Base-by-base conservation (phyloP, 768 basidiomycete species). In the Termitomyces sp. region DNA sequence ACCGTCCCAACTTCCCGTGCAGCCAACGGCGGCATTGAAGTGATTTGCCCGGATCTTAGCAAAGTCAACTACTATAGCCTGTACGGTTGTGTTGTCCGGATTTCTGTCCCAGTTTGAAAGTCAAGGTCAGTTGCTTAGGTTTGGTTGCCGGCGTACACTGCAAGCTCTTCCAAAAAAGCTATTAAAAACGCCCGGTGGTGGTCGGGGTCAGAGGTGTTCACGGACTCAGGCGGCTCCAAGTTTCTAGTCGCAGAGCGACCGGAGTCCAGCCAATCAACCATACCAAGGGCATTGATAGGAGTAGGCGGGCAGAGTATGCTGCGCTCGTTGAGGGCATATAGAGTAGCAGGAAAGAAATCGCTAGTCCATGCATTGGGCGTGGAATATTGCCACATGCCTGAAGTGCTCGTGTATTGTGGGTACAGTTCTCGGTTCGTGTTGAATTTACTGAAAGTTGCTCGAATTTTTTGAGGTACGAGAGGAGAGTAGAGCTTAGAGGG, bases 141-240 rank as follows among this genome's bases (percentile, higher is more conserved):
- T 18, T 36, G n/a, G 26, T 10, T 42, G n/a, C 9, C 1, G 13
- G 77, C 84, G 48, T 63, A 88, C 87, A 88, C 62, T 10, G 65
- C 61, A 16, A 88, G 69, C 64, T 90, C 88, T 50, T 84, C 78
- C 46, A 82, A 73, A 65, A 89, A 89, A 0, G 88, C 85, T 63
- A 81, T 87, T 62, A 89, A 68, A 68, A 88, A 89, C 8, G 87
- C 88, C 32, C 86, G 83, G 65, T 90, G 88, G 63, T 89, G 87
- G 13, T 82, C 85, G 30, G 85, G 74, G 13, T 82, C 85, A 27
- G 85, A 74, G 18, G 68, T 74, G 52, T 78, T 82, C 30, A 72
- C 71, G 5, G 65, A 65, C 62, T 83, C 79, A 2, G 84, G 74
- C 0, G 80, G 78, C 5, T 86, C 69, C 65, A 85, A 68, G 3